phyloP scores from a whole-genome alignment of 1,284 basidiomycete species.

The Tilletiopsis washingtonensis region DNA sequence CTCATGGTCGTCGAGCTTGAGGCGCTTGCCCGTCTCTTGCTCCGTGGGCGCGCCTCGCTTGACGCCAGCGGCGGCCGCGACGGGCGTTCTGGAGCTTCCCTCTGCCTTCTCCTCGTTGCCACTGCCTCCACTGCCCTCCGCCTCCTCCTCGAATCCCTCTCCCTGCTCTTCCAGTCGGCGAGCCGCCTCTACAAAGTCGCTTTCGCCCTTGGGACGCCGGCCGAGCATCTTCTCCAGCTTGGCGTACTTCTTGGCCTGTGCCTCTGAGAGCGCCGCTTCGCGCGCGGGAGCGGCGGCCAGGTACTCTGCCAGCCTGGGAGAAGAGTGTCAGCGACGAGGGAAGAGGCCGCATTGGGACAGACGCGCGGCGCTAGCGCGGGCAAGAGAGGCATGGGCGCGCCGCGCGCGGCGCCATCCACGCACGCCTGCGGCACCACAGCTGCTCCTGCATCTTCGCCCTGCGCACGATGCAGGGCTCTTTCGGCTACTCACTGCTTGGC shows the following conservation, averaged over 20 bases:
- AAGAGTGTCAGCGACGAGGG: background rate
- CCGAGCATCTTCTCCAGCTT: constrained; percentile 61
- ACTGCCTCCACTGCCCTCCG: constrained; percentile 6
- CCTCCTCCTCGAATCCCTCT: constrained; percentile 19
- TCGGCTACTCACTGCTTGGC: constrained; percentile 80
- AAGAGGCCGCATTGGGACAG: background rate
- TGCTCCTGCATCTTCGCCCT: no score
- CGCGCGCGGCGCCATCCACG: no score
- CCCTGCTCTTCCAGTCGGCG: constrained; percentile 36
- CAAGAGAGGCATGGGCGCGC: no score
- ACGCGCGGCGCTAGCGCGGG: no score
- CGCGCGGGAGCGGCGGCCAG: constrained; percentile 76
- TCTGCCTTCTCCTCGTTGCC: constrained; percentile 49
- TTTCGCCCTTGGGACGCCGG: constrained; percentile 25
- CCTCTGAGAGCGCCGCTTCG: constrained; percentile 57
- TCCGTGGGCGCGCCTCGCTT: background rate
- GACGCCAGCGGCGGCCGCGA: no score
- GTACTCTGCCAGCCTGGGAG: constrained; percentile 70
- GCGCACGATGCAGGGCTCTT: no score
- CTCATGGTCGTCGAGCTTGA: constrained; percentile 78
- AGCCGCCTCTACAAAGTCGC: constrained; percentile 46
- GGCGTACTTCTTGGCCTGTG: constrained; percentile 68
- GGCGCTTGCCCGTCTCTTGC: constrained; percentile 2
- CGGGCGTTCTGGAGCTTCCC: no score
- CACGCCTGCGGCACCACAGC: no score